Conservation (phyloP, 176 grass and related monocot species). For the Musa beccarii region DNA sequence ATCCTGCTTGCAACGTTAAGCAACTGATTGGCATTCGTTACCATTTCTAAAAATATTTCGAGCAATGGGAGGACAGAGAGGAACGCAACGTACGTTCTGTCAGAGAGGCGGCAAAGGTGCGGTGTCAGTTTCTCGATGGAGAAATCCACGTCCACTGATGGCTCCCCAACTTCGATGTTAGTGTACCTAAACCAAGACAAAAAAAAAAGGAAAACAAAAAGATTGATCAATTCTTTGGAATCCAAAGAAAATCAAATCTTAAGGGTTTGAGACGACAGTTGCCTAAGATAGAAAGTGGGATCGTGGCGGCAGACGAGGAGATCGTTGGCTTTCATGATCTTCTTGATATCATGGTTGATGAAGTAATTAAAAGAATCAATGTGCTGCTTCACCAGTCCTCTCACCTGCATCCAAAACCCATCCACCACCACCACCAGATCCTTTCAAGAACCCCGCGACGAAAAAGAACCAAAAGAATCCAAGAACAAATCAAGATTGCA, state of each 20-base stretch:
- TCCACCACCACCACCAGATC: background rate
- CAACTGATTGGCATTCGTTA: background rate
- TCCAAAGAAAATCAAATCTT: background rate
- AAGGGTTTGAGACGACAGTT: background rate
- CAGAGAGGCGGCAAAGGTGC: constrained; percentile 84
- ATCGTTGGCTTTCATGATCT: constrained; percentile 64
- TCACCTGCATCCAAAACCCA: constrained; percentile 31
- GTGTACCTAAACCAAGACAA: constrained; percentile 36
- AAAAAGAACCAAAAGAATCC: background rate
- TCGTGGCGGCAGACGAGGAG: constrained; percentile 39
- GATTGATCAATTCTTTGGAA: background rate
- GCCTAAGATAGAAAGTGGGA: constrained; percentile 56
- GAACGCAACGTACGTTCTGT: constrained; percentile 18
- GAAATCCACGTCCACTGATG: constrained; percentile 28
- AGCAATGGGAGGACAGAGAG: background rate
- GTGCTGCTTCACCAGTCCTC: constrained; percentile 87
- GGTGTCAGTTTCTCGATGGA: constrained; percentile 37
- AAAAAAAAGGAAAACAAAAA: constrained; percentile 10
- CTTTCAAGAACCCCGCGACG: background rate
- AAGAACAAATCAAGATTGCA: background rate
- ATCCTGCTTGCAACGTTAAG: background rate
- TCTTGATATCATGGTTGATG: constrained; percentile 56
- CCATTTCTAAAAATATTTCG: background rate
- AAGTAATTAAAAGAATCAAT: constrained; percentile 94
- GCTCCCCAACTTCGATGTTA: constrained; percentile 35